phyloP scores from a whole-genome alignment of 2,329 filamentous ascomycete genomes.

The Penicillium sp. region DNA sequence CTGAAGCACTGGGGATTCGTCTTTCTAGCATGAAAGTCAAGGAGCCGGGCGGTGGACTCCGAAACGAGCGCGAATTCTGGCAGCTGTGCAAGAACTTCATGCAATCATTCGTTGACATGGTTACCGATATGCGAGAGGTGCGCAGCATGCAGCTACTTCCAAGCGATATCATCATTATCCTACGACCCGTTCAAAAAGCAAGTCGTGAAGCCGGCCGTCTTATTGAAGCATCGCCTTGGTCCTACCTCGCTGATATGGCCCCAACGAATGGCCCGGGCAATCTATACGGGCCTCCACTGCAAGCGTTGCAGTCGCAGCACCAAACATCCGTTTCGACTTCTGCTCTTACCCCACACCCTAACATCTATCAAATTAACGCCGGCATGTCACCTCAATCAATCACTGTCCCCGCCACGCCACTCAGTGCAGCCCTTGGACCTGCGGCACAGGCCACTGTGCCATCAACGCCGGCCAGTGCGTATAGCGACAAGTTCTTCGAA shows the following conservation, averaged over 20 bases:
- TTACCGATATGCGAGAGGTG: conserved; percentile 52
- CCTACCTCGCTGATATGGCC: conserved; percentile 55
- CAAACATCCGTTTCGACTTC: conserved; percentile 36
- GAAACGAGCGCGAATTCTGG: conserved; percentile 64
- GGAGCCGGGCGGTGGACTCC: conserved; percentile 72
- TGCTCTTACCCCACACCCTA: conserved; percentile 23
- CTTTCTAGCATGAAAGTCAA: conserved; percentile 82
- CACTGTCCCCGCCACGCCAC: conserved; percentile 78
- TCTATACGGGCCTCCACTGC: conserved; percentile 42
- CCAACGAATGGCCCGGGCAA: conserved; percentile 34
- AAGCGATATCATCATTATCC: conserved; percentile 70
- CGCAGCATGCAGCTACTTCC: conserved; percentile 55
- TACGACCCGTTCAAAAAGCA: conserved; percentile 79
- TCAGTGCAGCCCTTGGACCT: conserved; percentile 86
- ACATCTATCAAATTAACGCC: conserved; percentile 30
- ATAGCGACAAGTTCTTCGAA: conserved; percentile 54
- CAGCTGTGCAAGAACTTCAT: conserved; percentile 68
- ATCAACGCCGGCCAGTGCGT: conserved; percentile 56
- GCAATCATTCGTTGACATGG: conserved; percentile 53
- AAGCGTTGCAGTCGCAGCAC: conserved; percentile 37
- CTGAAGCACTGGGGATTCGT: conserved; percentile 72
- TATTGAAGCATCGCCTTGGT: conserved; percentile 70
- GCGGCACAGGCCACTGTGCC: conserved; percentile 89
- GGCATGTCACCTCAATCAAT: conserved; percentile 54
- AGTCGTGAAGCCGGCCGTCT: conserved; percentile 79